Conservation (phyloP, 2,329 filamentous ascomycete genomes). For the Setomelanomma holmii region DNA sequence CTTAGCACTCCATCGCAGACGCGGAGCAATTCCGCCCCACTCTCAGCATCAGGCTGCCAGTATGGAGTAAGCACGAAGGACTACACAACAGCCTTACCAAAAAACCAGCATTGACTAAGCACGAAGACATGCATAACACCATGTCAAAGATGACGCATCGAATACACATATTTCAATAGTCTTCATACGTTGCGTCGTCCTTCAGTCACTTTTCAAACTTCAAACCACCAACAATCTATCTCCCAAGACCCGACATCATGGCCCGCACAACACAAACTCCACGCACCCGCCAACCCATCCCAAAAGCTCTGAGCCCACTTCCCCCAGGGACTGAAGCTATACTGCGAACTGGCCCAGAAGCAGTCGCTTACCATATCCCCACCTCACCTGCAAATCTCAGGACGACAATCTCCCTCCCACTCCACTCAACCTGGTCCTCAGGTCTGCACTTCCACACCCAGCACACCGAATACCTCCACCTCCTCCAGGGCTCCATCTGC, state of each 20-base stretch:
- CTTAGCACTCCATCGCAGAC: not conserved
- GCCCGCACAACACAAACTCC: not conserved
- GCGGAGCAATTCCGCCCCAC: not conserved
- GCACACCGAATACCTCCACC: conserved; percentile 56
- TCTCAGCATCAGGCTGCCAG: not conserved
- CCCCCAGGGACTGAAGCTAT: conserved; percentile 19
- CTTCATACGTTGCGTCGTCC: too few species aligned
- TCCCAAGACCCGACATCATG: not conserved
- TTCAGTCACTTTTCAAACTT: too few species aligned
- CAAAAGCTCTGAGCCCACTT: conserved; percentile 7
- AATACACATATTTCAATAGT: too few species aligned
- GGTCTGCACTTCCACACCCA: conserved; percentile 59
- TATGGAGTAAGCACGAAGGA: not conserved
- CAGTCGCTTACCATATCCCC: conserved; percentile 50
- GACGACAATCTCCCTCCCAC: conserved; percentile 55
- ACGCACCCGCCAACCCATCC: not conserved
- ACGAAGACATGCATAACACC: too few species aligned
- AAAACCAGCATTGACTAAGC: too few species aligned
- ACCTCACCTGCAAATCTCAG: conserved; percentile 9
- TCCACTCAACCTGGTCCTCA: conserved; percentile 56
- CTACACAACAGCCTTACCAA: not conserved
- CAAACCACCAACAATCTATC: too few species aligned
- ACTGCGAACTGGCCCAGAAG: conserved; percentile 16
- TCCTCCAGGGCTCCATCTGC: conserved; percentile 50
- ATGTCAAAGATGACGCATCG: too few species aligned